Evolutionary conservation across 2,329 filamentous ascomycete species (phyloP).

Genomic region (Apiospora pterosperma): DNA sequence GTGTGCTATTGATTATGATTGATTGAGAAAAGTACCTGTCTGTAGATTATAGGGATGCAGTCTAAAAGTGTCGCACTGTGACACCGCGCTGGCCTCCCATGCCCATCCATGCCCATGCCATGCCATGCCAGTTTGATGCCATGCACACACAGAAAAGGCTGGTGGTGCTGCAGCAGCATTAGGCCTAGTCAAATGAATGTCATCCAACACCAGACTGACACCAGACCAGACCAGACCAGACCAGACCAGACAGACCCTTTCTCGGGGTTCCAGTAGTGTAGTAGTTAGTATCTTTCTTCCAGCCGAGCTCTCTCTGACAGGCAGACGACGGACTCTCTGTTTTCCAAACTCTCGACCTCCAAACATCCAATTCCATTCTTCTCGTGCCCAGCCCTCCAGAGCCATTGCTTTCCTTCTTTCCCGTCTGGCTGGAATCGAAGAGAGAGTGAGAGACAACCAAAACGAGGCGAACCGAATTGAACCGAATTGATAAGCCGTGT

Average conservation of each 20-base stretch:
- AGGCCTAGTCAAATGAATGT: neutral
- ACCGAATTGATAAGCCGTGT: conserved; percentile 2
- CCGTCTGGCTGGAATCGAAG: neutral
- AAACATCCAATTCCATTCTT: neutral
- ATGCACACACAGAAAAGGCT: neutral
- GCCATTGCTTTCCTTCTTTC: neutral
- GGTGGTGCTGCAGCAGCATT: conserved; percentile 1
- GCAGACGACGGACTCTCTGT: neutral
- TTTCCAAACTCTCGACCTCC: neutral
- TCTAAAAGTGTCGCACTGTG: neutral
- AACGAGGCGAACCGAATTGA: conserved; percentile 1
- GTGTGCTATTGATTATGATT: neutral
- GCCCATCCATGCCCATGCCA: neutral
- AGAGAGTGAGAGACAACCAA: neutral
- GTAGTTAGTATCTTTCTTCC: neutral
- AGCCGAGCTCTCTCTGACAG: neutral
- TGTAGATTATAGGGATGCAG: neutral
- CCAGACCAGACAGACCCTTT: neutral
- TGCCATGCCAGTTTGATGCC: conserved; percentile 3
- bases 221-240: neutral
- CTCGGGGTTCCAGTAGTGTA: neutral
- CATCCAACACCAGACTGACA: neutral
- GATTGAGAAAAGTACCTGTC: too few species aligned
- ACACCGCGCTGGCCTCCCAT: neutral
- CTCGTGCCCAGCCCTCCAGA: neutral